Evolutionary conservation across 345 rosid genomes (phyloP).

Genomic region (Nasturtium officinale): DNA sequence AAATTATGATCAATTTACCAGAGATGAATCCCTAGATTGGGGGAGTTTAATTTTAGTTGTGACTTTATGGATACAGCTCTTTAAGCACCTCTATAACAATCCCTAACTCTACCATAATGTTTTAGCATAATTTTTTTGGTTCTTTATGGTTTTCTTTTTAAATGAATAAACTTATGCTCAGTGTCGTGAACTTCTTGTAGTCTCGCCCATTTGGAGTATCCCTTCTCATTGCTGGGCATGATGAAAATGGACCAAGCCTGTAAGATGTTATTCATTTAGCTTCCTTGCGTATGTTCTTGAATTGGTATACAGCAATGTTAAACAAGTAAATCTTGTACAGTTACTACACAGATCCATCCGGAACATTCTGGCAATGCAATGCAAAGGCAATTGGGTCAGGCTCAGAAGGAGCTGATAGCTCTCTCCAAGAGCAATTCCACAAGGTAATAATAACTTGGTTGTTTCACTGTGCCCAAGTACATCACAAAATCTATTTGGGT

Average conservation of each 20-base stretch:
- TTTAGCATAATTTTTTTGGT: not conserved
- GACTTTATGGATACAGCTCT: not conserved
- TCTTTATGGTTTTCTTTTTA: not conserved
- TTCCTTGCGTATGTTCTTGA: not conserved
- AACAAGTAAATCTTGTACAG: conserved; percentile 43
- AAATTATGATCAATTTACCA: not conserved
- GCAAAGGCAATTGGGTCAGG: conserved; percentile 97
- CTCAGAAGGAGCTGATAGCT: conserved; percentile 93
- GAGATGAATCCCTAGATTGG: not conserved
- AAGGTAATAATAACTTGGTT: conserved; percentile 47
- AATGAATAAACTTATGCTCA: not conserved
- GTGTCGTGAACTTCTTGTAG: conserved; percentile 48
- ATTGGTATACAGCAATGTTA: not conserved
- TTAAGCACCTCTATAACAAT: not conserved
- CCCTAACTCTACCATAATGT: not conserved
- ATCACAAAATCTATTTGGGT: not conserved
- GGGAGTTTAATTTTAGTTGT: not conserved
- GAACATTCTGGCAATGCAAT: conserved; percentile 97
- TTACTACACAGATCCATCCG: conserved; percentile 90
- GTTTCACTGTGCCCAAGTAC: not conserved
- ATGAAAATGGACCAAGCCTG: conserved; percentile 93
- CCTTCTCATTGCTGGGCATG: conserved; percentile 94
- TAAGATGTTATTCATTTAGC: conserved; percentile 47
- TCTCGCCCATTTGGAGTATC: conserved; percentile 98
- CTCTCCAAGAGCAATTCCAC: conserved; percentile 90